A percentile compares a stretch with the other conserved stretches of the same genome.
Evolutionary conservation across 1,284 basidiomycete species (phyloP).

Genomic region (Heterobasidion parviporum): DNA sequence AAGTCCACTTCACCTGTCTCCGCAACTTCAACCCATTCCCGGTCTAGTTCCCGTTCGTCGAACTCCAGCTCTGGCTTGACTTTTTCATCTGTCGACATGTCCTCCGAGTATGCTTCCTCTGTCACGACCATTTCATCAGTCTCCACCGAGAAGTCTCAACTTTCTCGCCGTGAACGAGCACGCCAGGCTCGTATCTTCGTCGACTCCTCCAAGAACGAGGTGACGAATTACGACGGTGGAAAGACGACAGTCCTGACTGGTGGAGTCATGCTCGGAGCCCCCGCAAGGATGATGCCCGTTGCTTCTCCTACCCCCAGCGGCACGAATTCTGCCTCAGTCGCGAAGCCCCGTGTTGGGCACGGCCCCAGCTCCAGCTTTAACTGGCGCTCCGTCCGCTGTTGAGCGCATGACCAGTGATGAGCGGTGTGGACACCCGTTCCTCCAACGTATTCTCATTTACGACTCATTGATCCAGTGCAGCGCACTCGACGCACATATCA

Average conservation of each 20-base stretch:
- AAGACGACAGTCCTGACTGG: constrained; percentile 80
- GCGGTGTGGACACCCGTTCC: constrained; percentile 4
- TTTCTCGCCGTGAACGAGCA: constrained; percentile 58
- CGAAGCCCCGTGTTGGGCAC: neutral
- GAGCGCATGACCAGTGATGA: constrained; percentile 10
- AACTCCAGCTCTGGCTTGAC: constrained; percentile 61
- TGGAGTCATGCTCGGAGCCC: constrained; percentile 72
- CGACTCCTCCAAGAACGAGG: constrained; percentile 62
- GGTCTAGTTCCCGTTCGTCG: constrained; percentile 68
- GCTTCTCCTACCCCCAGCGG: constrained; percentile 10
- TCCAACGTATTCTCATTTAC: constrained; percentile 19
- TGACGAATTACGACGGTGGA: constrained; percentile 77
- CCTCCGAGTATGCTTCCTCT: constrained; percentile 31
- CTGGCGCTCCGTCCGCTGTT: constrained; percentile 40
- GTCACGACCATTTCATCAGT: constrained; percentile 25
- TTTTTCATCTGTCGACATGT: constrained; percentile 32
- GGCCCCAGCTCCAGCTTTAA: constrained; percentile 24
- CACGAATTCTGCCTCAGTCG: neutral
- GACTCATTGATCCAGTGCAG: constrained; percentile 12
- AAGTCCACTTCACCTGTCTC: constrained; percentile 51
- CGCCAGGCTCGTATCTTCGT: constrained; percentile 62
- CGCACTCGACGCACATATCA: constrained; percentile 17
- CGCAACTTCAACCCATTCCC: constrained; percentile 52
- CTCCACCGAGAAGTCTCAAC: constrained; percentile 28
- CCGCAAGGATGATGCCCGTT: constrained; percentile 25